phyloP scores from a whole-genome alignment of 768 basidiomycete species.

The Dentipellis fragilis region DNA sequence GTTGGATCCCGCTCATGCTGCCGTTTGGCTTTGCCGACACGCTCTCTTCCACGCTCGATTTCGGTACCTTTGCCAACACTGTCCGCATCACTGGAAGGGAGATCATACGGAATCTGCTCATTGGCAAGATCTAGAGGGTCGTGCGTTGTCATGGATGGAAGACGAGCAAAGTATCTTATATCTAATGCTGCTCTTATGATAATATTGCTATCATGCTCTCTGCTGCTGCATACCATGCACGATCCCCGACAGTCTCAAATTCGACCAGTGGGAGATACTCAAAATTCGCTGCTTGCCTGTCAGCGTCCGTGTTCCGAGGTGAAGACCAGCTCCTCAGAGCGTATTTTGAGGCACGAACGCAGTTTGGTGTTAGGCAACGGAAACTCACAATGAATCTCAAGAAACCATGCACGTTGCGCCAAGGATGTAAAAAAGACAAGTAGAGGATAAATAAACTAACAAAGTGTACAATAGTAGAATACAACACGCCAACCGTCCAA shows the following conservation, averaged over 20 bases:
- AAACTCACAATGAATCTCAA: too few relatives aligned
- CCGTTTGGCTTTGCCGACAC: constrained; percentile 88
- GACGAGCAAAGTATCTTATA: neutral
- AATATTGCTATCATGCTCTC: neutral
- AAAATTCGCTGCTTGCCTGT: too few relatives aligned
- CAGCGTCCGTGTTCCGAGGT: too few relatives aligned
- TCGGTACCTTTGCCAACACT: constrained; percentile 74
- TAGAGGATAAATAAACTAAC: constrained; percentile 3
- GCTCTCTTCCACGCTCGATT: constrained; percentile 81
- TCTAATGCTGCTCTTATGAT: neutral
- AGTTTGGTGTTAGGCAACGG: too few relatives aligned
- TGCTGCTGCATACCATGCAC: too few relatives aligned
- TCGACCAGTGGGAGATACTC: too few relatives aligned
- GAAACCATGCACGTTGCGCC: neutral
- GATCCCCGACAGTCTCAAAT: too few relatives aligned
- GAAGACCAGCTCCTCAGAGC: too few relatives aligned
- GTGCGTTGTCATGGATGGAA: neutral
- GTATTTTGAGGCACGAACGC: too few relatives aligned
- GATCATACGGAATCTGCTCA: constrained; percentile 69
- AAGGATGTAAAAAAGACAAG: neutral
- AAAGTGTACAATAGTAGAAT: constrained; percentile 4
- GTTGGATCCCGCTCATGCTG: constrained; percentile 96
- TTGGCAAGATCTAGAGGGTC: constrained; percentile 68
- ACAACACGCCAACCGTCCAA: neutral
- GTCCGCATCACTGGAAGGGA: constrained; percentile 70